Evolutionary conservation across 306 rosid species (phyloP), one percentile per base, ranked within the genome.

Genomic region (Fagus sylvatica): DNA sequence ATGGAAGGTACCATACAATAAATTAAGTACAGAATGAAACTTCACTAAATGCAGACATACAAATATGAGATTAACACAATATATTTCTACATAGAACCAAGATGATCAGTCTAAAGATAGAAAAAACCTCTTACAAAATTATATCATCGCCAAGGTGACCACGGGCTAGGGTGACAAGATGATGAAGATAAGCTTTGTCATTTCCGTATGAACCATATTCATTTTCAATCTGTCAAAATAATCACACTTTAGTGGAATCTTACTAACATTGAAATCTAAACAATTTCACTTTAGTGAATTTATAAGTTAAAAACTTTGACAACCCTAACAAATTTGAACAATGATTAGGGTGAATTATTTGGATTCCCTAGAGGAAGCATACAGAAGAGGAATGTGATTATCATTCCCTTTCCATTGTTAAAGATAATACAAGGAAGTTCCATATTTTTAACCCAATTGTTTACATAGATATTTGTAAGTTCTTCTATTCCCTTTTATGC

Each of bases 201-300:
- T 84, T 84, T 80, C 97, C 98, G 74, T 85, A 94, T 12, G 96
- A 94, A 79, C 98, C 97, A 80, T 49, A 94, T 84, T 94, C 98
- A 74, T 94, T 94, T 85, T 94, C 98, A 88, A 94, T 80, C 97
- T 95, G 97, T 71, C 78, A 80, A 83, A 79, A 84, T 61, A 83
- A 79, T 72, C 69, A 61, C 81, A 62, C 73, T 49, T 53, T 53
- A 62, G 33, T 71, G 42, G 34, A 68, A 53, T 55, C 6, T 75
- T 65, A 61, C 76, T 12, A 72, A 43, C 51, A 17, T 34, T 39
- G 65, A 39, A 39, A 72, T 61, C 39, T 39, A 10, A 36, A 37
- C 43, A 15, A 15, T 64, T 49, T 33, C n/a, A 22, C 51, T 46
- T 46, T 15, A 46, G 51, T 10, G 51, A 15, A 19, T 28, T 30